Conservation (phyloP, 192 early-diverging fungal species). For the Coemansia aciculifera region DNA sequence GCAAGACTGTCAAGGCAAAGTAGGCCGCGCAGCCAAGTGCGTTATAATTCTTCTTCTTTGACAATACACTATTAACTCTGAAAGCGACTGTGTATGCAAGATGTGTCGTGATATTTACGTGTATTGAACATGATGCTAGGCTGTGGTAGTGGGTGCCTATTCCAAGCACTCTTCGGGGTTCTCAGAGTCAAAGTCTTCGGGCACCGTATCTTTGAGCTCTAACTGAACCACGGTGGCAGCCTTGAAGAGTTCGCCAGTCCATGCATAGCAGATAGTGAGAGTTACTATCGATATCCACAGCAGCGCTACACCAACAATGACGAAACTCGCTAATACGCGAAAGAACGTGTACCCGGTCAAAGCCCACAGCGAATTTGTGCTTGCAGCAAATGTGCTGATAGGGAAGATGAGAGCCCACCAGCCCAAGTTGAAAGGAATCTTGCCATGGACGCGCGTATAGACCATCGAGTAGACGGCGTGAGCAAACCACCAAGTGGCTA, state of each 20-base stretch:
- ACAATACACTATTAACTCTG: background rate
- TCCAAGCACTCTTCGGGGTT: conserved; percentile 2
- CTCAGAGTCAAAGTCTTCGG: conserved; percentile 2
- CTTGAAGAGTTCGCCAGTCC: conserved; percentile 51
- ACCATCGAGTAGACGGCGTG: conserved; percentile 45
- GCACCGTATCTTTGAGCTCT: conserved; percentile 13
- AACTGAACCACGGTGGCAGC: conserved; percentile 24
- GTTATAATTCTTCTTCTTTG: background rate
- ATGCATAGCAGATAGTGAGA: conserved; percentile 40
- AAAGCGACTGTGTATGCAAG: background rate
- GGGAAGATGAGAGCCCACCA: conserved; percentile 65
- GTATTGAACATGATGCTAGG: background rate
- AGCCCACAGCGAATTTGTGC: conserved; percentile 24
- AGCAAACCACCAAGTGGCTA: conserved; percentile 54
- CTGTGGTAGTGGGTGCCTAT: background rate
- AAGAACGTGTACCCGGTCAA: conserved; percentile 34
- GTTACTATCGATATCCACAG: conserved; percentile 36
- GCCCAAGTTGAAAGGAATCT: conserved; percentile 57
- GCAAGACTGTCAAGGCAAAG: conserved; percentile 8
- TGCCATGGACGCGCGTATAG: conserved; percentile 23
- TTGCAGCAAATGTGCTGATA: conserved; percentile 41
- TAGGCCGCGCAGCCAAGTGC: background rate
- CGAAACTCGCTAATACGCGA: conserved; percentile 39
- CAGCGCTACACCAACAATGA: conserved; percentile 30
- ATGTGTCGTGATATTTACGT: background rate